These are phyloP conservation scores for Daldinia vernicosa DNA, from an alignment of 495 filamentous ascomycete species.

Conservation along the genomic window DNA sequence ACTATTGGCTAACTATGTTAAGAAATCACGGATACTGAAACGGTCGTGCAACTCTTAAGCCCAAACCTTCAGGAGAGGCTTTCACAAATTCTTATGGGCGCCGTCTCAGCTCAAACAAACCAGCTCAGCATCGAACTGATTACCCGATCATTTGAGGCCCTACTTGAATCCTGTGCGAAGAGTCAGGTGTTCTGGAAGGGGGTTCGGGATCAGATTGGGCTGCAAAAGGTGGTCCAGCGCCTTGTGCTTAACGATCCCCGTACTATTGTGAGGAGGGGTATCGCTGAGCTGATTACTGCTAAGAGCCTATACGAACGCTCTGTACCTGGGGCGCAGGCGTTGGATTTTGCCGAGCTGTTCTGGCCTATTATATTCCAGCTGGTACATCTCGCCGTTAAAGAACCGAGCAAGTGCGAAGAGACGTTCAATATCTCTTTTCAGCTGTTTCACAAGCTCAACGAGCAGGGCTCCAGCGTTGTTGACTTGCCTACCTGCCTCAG, in stretches of 20 bases:
- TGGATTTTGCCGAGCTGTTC: constrained; percentile 54
- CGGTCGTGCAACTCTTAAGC: constrained; percentile 43
- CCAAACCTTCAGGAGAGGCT: constrained; percentile 49
- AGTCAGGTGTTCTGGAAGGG: constrained; percentile 66
- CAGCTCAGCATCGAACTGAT: constrained; percentile 55
- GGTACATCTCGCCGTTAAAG: constrained; percentile 49
- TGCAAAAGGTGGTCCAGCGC: constrained; percentile 46
- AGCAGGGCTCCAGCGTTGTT: constrained; percentile 58
- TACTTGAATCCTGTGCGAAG: constrained; percentile 71
- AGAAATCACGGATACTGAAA: constrained; percentile 37
- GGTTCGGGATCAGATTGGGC: constrained; percentile 55
- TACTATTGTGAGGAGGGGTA: constrained; percentile 50
- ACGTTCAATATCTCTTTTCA: constrained; percentile 55
- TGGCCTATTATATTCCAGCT: constrained; percentile 59
- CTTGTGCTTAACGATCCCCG: constrained; percentile 57
- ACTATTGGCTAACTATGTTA: constrained; percentile 9
- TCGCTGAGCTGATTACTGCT: constrained; percentile 50
- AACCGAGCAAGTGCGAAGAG: constrained; percentile 54
- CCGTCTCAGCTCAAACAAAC: constrained; percentile 37
- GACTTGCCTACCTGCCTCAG: constrained; percentile 61
- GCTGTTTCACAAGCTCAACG: constrained; percentile 64
- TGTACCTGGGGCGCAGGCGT: constrained; percentile 31
- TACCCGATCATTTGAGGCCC: constrained; percentile 64
- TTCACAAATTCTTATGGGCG: constrained; percentile 47
- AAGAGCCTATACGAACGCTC: constrained; percentile 35